Evolutionary conservation across 2,329 filamentous ascomycete species (phyloP).

Genomic region (Aureobasidium sp.): DNA sequence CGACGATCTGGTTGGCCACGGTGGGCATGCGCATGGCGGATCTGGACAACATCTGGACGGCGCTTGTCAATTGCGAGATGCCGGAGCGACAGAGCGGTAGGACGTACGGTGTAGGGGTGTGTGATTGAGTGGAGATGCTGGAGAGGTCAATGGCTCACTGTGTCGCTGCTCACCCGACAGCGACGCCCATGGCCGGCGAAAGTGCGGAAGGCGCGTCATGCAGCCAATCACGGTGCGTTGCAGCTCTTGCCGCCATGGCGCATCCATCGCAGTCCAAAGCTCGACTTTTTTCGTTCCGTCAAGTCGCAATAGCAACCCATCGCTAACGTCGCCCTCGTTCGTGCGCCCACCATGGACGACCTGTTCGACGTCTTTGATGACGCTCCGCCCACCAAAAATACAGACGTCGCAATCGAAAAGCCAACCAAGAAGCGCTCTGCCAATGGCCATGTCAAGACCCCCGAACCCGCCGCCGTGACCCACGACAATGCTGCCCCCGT

Average conservation of each 20-base stretch:
- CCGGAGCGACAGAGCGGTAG: neutral
- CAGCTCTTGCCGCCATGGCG: neutral
- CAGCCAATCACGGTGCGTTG: conserved; percentile 1
- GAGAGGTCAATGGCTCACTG: conserved; percentile 9
- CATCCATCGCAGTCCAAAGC: conserved; percentile 5
- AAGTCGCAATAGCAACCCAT: neutral
- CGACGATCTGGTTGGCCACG: conserved; percentile 58
- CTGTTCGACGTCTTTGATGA: conserved; percentile 41
- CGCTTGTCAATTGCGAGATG: neutral
- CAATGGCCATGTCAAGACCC: conserved; percentile 66
- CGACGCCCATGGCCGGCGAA: conserved; percentile 6
- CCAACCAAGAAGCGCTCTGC: conserved; percentile 80
- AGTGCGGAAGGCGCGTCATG: conserved; percentile 10
- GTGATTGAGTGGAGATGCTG: conserved; percentile 13
- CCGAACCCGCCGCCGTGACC: conserved; percentile 17
- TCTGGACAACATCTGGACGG: conserved; percentile 67
- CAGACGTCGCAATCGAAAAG: conserved; percentile 24
- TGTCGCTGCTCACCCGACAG: conserved; percentile 6
- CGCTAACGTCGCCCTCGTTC: neutral
- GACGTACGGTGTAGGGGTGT: conserved; percentile 8
- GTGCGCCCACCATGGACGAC: conserved; percentile 32
- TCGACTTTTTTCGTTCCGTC: conserved; percentile 8
- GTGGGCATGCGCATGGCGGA: conserved; percentile 54
- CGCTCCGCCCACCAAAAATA: conserved; percentile 21
- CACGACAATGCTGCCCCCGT: neutral